These are phyloP conservation scores for Cordyceps tenuipes DNA, from an alignment of 2,329 filamentous ascomycete species.

Conservation along the genomic window DNA sequence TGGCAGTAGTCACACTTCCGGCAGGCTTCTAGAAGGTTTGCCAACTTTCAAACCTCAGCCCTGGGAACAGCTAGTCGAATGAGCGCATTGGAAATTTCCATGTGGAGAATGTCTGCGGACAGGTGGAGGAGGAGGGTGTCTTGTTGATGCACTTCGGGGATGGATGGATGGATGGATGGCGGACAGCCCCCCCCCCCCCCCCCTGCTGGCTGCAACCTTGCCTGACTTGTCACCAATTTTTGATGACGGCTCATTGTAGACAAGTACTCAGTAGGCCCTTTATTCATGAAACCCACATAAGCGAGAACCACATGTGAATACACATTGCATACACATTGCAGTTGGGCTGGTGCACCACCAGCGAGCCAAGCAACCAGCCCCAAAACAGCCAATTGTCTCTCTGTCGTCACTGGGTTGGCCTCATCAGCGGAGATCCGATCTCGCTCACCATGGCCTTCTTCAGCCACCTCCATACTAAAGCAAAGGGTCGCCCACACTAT, in stretches of 20 bases:
- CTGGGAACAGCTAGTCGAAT: not conserved
- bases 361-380: not conserved
- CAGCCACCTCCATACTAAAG: not conserved
- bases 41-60: conserved; percentile 1
- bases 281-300: not conserved
- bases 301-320: not conserved
- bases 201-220: not conserved
- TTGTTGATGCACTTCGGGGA: not conserved
- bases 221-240: conserved; percentile 8
- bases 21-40: conserved; percentile 9
- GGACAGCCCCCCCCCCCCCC: not conserved
- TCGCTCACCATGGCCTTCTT: not conserved
- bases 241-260: not conserved
- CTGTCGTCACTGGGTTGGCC: conserved; percentile 9
- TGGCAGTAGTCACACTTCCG: not conserved
- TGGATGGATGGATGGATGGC: not conserved
- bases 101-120: conserved; percentile 9
- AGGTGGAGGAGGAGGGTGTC: not conserved
- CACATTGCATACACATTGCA: not conserved
- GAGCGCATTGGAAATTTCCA: conserved; percentile 1
- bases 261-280: conserved; percentile 2
- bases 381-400: not conserved
- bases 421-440: conserved; percentile 11
- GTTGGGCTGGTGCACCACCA: not conserved
- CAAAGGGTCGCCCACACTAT: not conserved